Conservation (phyloP, 2,329 filamentous ascomycete species). For the Knufia fluminis region DNA sequence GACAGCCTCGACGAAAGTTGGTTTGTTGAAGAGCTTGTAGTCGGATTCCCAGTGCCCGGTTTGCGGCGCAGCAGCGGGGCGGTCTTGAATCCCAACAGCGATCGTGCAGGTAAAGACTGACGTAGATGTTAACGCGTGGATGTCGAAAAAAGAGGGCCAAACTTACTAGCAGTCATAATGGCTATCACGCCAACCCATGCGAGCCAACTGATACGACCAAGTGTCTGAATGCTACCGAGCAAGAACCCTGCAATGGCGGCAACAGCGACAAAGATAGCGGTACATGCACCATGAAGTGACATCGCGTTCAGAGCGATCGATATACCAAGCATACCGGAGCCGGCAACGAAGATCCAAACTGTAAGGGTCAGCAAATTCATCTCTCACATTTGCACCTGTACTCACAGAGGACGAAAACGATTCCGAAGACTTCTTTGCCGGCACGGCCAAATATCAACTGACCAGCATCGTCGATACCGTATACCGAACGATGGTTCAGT, state of each 20-base stretch:
- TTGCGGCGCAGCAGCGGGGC: too few species aligned
- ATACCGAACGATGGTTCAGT: conserved; percentile 42
- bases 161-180: conserved; percentile 42
- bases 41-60: too few species aligned
- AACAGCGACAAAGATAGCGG: conserved; percentile 48
- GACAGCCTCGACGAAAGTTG: too few species aligned
- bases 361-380: too few species aligned
- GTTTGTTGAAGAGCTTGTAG: too few species aligned
- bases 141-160: not conserved
- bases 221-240: conserved; percentile 47
- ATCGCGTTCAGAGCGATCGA: conserved; percentile 53
- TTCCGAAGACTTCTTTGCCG: conserved; percentile 54
- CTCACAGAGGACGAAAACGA: conserved; percentile 46
- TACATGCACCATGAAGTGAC: conserved; percentile 49
- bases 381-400: too few species aligned
- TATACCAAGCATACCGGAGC: conserved; percentile 50
- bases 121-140: too few species aligned
- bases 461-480: conserved; percentile 60
- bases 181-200: conserved; percentile 52
- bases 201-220: conserved; percentile 53
- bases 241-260: conserved; percentile 42
- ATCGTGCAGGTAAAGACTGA: too few species aligned
- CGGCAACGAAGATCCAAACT: conserved; percentile 45
- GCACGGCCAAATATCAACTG: conserved; percentile 43
- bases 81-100: too few species aligned